A percentile compares a stretch with the other conserved stretches of the same genome.
These are phyloP conservation scores for Logfia minima DNA, from an alignment of 129 eudicot genomes.

Conservation along the genomic window DNA sequence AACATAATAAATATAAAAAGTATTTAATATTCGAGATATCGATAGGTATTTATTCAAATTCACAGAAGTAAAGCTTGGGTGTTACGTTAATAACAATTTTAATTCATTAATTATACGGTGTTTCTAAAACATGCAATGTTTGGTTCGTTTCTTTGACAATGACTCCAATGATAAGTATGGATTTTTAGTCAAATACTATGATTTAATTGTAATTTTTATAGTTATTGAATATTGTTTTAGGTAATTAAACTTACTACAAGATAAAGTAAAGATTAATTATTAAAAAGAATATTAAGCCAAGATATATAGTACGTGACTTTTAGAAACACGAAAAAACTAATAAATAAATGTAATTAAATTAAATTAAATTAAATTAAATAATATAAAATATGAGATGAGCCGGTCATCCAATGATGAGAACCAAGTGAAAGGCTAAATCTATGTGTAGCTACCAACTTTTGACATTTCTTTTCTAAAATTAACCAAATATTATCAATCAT, in stretches of 20 bases:
- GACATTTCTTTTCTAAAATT: neutral
- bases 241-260: too few relatives aligned
- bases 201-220: too few relatives aligned
- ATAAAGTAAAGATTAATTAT: too few relatives aligned
- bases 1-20: neutral
- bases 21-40: neutral
- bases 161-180: neutral
- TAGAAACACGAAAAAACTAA: neutral
- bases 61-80: neutral
- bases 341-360: too few relatives aligned
- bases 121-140: neutral
- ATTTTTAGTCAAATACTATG: too few relatives aligned
- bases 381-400: constrained; percentile 13
- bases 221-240: too few relatives aligned
- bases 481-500: constrained; percentile 23
- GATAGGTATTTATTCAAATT: neutral
- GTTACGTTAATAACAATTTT: neutral
- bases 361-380: too few relatives aligned
- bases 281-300: too few relatives aligned
- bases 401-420: constrained; percentile 28
- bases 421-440: constrained; percentile 10
- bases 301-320: neutral
- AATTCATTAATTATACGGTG: neutral
- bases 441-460: constrained; percentile 20
- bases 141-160: neutral